A percentile compares a stretch with the other conserved stretches of the same genome.
These are phyloP conservation scores for Saccharomyces kudriavzevii DNA, from an alignment of 805 yeast species.

Conservation along the genomic window DNA sequence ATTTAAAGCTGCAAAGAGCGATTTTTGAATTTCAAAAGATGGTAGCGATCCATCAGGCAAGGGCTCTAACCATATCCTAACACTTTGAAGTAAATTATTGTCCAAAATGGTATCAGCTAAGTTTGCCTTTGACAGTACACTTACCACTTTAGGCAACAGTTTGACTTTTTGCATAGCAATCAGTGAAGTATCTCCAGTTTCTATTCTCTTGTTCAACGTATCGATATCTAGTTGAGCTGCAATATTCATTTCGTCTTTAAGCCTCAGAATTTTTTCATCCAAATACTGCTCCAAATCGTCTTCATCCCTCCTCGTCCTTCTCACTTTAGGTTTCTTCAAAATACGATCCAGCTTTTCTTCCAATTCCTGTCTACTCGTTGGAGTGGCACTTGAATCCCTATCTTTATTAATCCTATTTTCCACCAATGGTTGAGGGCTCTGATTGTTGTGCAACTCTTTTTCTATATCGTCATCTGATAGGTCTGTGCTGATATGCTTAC, in stretches of 20 bases:
- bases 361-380: constrained; percentile 50
- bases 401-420: constrained; percentile 23
- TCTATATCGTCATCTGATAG: constrained; percentile 18
- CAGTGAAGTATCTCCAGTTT: constrained; percentile 27
- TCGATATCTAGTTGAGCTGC: constrained; percentile 74
- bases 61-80: constrained; percentile 96
- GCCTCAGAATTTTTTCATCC: constrained; percentile 75
- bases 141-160: constrained; percentile 70
- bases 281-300: constrained; percentile 92
- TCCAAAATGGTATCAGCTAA: constrained; percentile 89
- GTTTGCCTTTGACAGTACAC: constrained; percentile 68
- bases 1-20: constrained; percentile 63
- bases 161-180: constrained; percentile 60
- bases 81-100: constrained; percentile 86
- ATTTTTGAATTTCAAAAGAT: constrained; percentile 92
- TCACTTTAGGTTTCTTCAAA: constrained; percentile 52
- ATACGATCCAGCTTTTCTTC: constrained; percentile 79
- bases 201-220: constrained; percentile 37
- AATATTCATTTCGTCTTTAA: constrained; percentile 83
- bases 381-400: constrained; percentile 13
- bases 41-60: constrained; percentile 96
- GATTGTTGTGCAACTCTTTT: constrained; percentile 5
- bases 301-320: constrained; percentile 68
- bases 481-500: constrained; percentile 22
- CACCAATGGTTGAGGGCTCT: constrained; percentile 2